Evolutionary conservation across 805 yeast genomes (phyloP), one percentile per base, ranked within the genome.

Genomic region (Wickerhamiella sorbophila): DNA sequence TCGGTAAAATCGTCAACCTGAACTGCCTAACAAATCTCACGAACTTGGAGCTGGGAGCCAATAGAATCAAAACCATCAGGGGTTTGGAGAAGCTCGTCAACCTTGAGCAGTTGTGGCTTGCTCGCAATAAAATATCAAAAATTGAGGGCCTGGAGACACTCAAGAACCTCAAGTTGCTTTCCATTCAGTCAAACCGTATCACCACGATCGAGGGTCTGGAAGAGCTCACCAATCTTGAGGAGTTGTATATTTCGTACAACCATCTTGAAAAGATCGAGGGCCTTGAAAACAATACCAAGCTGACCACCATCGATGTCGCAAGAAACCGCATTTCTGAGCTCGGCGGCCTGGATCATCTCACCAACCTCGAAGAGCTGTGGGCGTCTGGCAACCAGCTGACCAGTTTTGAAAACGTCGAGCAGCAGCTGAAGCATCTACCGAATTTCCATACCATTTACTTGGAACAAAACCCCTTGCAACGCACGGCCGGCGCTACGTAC

Each of bases 31-130:
- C 57, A 1, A 66, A 72, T 16, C 60, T 91, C 48, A 71, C 62
- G 40, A 81, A 79, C 50, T 63, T 91, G 42, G 98, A 91, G 60
- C 67, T 91, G 33, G 98, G 97, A 10, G 98, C 96, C 19, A 91
- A 91, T 60, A 69, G 75, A 44, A 70, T 85, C 36, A 68, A 72
- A 35, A 57, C 55, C 41, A 57, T 65, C 32, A 79, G 75, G 48
- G 73, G 74, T 33, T 56, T 87, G 50, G 67, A 69, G 17, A 59
- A 62, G 0, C 64, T 88, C 44, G 63, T 61, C 0, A 71, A 69
- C 39, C 62, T 91, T 35, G 72, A 74, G 48, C 81, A 87, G 56
- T 64, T 91, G 36, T 91, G 97, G 98, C 66, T 91, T 33, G 98
- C 97, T 36, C 85, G 86, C 55, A 91, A 91, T 60, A 71, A 71